Conservation (phyloP, 225 moss, liverwort and hornwort species). For the Bryoerythrophyllum caledonicum region DNA sequence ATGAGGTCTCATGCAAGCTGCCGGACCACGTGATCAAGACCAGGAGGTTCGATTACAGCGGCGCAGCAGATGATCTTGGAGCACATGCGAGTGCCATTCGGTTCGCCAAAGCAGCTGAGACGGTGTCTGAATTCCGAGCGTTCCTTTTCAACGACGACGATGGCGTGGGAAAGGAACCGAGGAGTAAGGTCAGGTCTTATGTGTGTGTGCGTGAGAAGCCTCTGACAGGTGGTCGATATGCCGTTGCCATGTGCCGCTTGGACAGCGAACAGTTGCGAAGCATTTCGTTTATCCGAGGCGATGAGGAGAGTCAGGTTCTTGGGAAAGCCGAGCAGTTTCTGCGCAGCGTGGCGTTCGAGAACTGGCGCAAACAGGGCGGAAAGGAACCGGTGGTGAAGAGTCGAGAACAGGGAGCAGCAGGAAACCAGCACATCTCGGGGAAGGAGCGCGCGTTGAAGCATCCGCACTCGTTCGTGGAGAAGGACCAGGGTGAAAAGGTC, state of each 20-base stretch:
- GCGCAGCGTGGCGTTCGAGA: slow-evolving; percentile 85
- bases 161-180: slow-evolving; percentile 44
- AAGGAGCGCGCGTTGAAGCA: slow-evolving; percentile 97
- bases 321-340: slow-evolving; percentile 79
- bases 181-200: slow-evolving; percentile 72
- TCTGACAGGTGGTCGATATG: slow-evolving; percentile 76
- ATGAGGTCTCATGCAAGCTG: slow-evolving; percentile 70
- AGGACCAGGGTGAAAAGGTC: slow-evolving; percentile 89
- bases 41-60: slow-evolving; percentile 67
- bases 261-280: slow-evolving; percentile 85
- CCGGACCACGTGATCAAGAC: slow-evolving; percentile 68
- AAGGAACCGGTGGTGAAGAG: slow-evolving; percentile 60
- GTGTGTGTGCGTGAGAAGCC: slow-evolving; percentile 83
- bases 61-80: slow-evolving; percentile 68
- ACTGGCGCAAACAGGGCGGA: slow-evolving; percentile 73
- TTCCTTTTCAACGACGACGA: slow-evolving; percentile 74
- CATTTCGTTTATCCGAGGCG: slow-evolving; percentile 76
- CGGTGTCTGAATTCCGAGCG: slow-evolving; percentile 67
- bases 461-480: slow-evolving; percentile 78
- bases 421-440: slow-evolving; percentile 35
- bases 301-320: slow-evolving; percentile 54
- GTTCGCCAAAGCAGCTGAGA: slow-evolving; percentile 76
- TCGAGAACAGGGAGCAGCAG: slow-evolving; percentile 56
- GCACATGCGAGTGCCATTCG: slow-evolving; percentile 67
- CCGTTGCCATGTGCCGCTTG: slow-evolving; percentile 79